Base-by-base conservation (phyloP, 1,284 basidiomycete species). In the Pyrrhoderma lamaoense region DNA sequence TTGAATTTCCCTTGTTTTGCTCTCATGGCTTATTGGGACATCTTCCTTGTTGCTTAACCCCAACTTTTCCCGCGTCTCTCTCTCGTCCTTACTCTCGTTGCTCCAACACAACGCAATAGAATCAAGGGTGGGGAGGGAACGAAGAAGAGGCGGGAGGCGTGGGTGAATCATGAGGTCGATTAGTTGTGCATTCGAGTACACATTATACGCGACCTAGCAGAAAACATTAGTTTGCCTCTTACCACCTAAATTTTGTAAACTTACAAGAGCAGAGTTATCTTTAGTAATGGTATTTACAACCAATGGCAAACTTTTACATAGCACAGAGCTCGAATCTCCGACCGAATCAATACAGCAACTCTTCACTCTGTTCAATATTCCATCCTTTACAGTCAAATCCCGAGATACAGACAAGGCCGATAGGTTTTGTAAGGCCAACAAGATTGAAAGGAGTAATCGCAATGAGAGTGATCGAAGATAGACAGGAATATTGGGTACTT, bases 111-210 rank as follows among this genome's bases (percentile, higher is more conserved):
- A 68, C 8, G 79, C 73, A 11, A 88, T 60, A 2, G 71, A 65
- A 56, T 85, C 83, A 14, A 83, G 61, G 43, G 76, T 71, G n/a
- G 85, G 83, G 52, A 87, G 68, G 2, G 76, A 75, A 44, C 85
- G 76, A 39, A 90, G 70, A 11, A 89, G 67, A 1, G 88, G 84
- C 1, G 89, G 83, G 13, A 88, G 71, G 8, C 88, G 80, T 35
- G 89, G 85, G 54, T 91, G 83, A 13, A 92, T 64, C 14, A 89
- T 68, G 11, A 83, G 68, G 52, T 89, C 84, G 46, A 85, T 58
- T 47, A 73, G 67, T 21, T 70, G 68, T 42, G 19, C 19, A 18
- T 52, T 35, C 27, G 19, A 21, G 22, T 45, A n/a, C 47, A 46
- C 9, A 11, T 22, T 9, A 11, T 27, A 19, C 14, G 7, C 5